Evolutionary conservation across 2,329 filamentous ascomycete species (phyloP).

Genomic region (Tolypocladium nubicola): DNA sequence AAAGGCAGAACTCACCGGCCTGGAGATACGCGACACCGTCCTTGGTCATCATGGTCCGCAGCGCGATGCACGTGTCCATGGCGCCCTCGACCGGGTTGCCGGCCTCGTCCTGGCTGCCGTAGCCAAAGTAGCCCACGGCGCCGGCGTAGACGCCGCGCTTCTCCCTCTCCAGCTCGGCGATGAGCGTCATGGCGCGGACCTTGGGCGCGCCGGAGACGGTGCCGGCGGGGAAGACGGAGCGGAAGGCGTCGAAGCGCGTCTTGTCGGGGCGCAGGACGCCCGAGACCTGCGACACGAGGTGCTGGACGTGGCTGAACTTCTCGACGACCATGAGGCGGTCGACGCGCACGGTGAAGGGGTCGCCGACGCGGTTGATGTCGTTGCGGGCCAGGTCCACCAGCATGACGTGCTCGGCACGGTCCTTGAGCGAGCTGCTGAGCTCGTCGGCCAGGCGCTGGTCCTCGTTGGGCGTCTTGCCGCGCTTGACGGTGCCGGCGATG

Average conservation of each 20-base stretch:
- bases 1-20: constrained; percentile 35
- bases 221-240: constrained; percentile 92
- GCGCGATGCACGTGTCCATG: constrained; percentile 77
- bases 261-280: constrained; percentile 74
- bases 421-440: constrained; percentile 73
- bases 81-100: constrained; percentile 62
- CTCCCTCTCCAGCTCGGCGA: constrained; percentile 86
- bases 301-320: constrained; percentile 94
- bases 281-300: constrained; percentile 91
- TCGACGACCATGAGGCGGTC: constrained; percentile 92
- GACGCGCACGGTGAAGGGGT: constrained; percentile 79
- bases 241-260: constrained; percentile 90
- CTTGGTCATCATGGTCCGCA: constrained; percentile 91
- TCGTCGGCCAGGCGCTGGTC: constrained; percentile 71
- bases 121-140: constrained; percentile 94
- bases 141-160: constrained; percentile 94
- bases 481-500: constrained; percentile 89
- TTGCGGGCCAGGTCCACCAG: constrained; percentile 91
- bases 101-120: constrained; percentile 56
- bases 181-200: constrained; percentile 93
- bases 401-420: constrained; percentile 95
- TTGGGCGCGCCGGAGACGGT: constrained; percentile 95
- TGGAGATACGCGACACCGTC: constrained; percentile 88
- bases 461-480: constrained; percentile 70
- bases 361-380: constrained; percentile 91